Percentiles rank a stretch among this genome's conserved stretches.
These are phyloP conservation scores for Mucor irregularis DNA, from an alignment of 371 early-diverging fungal species.

Conservation along the genomic window DNA sequence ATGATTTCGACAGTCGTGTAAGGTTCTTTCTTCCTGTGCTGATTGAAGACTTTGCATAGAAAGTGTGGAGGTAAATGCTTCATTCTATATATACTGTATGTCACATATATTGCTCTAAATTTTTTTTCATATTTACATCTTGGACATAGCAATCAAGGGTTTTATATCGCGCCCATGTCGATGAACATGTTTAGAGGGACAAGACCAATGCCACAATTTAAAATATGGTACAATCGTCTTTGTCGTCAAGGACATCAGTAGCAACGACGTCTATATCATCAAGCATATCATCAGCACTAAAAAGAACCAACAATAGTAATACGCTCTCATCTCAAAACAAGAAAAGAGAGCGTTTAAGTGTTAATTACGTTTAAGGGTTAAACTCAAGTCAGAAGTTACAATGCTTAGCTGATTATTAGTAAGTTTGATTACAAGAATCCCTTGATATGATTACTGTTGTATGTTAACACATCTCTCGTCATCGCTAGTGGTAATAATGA, in stretches of 20 bases:
- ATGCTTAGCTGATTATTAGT: slow-evolving; percentile 11
- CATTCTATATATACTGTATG: neutral
- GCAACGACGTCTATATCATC: slow-evolving; percentile 6
- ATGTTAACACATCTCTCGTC: slow-evolving; percentile 15
- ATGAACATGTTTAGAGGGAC: slow-evolving; percentile 1
- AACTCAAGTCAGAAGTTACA: slow-evolving; percentile 7
- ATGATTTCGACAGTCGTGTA: too few species aligned
- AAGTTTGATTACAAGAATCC: slow-evolving; percentile 13
- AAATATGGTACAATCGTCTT: neutral
- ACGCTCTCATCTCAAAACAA: slow-evolving; percentile 11
- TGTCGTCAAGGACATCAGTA: neutral
- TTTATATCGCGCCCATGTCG: neutral
- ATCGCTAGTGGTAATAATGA: slow-evolving; percentile 13
- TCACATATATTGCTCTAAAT: neutral
- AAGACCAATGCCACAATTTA: neutral
- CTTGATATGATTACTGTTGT: slow-evolving; percentile 4
- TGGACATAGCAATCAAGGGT: slow-evolving; percentile 1
- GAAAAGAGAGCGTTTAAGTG: slow-evolving; percentile 10
- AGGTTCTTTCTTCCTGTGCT: too few species aligned
- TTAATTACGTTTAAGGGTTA: slow-evolving; percentile 9
- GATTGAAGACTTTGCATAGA: too few species aligned
- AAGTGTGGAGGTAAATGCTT: neutral
- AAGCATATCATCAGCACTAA: slow-evolving; percentile 12
- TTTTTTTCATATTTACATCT: neutral
- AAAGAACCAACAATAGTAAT: slow-evolving; percentile 3